Base-by-base conservation (phyloP, 2,329 filamentous ascomycete genomes). In the Grosmannia clavigera region DNA sequence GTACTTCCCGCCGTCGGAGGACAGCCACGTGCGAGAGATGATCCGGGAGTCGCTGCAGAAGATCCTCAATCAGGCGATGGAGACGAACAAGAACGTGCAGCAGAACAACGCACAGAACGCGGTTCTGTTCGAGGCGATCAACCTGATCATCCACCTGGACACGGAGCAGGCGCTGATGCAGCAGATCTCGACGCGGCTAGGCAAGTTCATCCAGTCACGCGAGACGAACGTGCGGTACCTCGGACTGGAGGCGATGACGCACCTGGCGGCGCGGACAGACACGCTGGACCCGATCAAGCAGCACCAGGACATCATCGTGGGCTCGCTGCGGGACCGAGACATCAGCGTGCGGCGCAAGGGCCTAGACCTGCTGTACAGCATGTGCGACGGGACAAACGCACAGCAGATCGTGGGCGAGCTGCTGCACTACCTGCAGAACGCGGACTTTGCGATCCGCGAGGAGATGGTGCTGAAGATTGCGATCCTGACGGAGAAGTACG, bases 401-500 rank as follows among this genome's bases (percentile, higher is more conserved):
- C 88, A 90, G 65, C 86, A 90, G 11, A 95, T 99, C 65, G 94
- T 99, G 48, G 87, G 88, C 62, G 94, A 99, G 75, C 84, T 99
- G 57, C 76, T 99, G 58, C 90, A 92, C 66, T 97, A 96, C 72
- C 81, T 99, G 10, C 92, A 96, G 69, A 96, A 90, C 60, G 94
- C 94, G 55, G 94, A 99, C 72, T 99, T 96, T 72, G 92, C 92
- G 5, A 96, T 99, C 67, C 85, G 95, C 64, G 95, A 99, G 75
- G 94, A 99, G 73, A 99, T 99, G 94, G 94, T 97, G 4, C 79
- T 99, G 64, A 99, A 99, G 76, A 96, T 99, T 73, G 94, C 94
- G 58, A 99, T 99, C 68, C 74, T 99, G 65, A 97, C 95, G 0
- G 94, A 99, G 71, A 97, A 97, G 71, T 99, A 99, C 71, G 94